Percentiles rank a stretch among this genome's conserved stretches.
phyloP scores from a whole-genome alignment of 257 asterid genomes.

The Anisodus tanguticus region DNA sequence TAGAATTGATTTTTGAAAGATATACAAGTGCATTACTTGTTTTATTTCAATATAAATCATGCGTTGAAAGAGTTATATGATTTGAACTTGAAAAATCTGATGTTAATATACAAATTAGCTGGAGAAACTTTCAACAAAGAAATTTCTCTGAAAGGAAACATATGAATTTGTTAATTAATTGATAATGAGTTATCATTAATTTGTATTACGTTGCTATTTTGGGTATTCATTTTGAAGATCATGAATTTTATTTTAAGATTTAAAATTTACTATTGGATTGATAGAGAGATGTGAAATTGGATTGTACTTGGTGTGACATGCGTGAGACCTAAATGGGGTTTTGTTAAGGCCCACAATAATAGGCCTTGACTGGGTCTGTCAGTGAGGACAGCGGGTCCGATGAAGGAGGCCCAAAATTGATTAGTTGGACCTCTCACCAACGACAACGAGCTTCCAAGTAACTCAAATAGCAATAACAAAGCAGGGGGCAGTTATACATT shows the following conservation, averaged over 20 bases:
- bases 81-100: too few relatives aligned
- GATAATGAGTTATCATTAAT: too few relatives aligned
- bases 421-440: not conserved
- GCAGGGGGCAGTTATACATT: not conserved
- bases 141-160: not conserved
- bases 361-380: slow-evolving; percentile 16
- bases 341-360: not conserved
- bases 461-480: not conserved
- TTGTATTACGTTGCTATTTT: too few relatives aligned
- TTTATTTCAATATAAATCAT: too few relatives aligned
- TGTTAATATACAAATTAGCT: not conserved
- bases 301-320: slow-evolving; percentile 2
- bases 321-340: not conserved
- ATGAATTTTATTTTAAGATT: not conserved
- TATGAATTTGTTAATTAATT: not conserved
- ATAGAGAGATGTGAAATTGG: not conserved
- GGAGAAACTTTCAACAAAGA: not conserved
- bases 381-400: not conserved
- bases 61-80: too few relatives aligned
- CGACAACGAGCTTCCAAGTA: too few relatives aligned
- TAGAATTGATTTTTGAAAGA: not conserved
- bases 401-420: not conserved
- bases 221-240: too few relatives aligned
- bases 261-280: not conserved
- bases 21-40: too few relatives aligned